phyloP scores from a whole-genome alignment of 495 filamentous ascomycete genomes.

The Opeltia flavorubescens region DNA sequence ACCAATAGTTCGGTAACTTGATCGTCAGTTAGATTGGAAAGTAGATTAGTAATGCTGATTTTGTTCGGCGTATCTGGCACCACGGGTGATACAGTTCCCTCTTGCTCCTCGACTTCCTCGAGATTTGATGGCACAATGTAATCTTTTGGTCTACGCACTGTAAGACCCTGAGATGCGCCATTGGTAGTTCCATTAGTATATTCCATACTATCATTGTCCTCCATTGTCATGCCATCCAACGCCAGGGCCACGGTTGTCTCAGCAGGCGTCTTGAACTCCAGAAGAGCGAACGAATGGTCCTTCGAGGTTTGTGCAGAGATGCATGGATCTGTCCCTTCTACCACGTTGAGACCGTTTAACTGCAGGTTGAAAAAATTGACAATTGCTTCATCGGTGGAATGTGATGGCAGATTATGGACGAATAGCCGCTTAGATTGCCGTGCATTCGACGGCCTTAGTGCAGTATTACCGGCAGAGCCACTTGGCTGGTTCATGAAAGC shows the following conservation, averaged over 20 bases:
- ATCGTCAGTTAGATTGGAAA: slow-evolving; percentile 73
- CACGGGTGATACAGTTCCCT: slow-evolving; percentile 60
- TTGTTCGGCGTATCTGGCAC: slow-evolving; percentile 92
- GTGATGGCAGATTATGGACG: slow-evolving; percentile 62
- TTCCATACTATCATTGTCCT: slow-evolving; percentile 44
- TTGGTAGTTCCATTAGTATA: slow-evolving; percentile 39
- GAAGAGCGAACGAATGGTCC: slow-evolving; percentile 62
- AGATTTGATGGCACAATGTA: slow-evolving; percentile 81
- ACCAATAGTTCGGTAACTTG: slow-evolving; percentile 80
- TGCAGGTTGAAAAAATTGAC: slow-evolving; percentile 89
- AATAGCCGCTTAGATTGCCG: slow-evolving; percentile 87
- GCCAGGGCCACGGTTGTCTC: slow-evolving; percentile 88
- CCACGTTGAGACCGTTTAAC: slow-evolving; percentile 84
- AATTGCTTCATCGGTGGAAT: slow-evolving; percentile 54
- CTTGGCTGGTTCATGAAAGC: slow-evolving; percentile 88
- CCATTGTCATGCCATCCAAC: slow-evolving; percentile 79
- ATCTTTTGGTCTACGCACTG: slow-evolving; percentile 85
- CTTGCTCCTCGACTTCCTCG: slow-evolving; percentile 65
- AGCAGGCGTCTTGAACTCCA: slow-evolving; percentile 77
- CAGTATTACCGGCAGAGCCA: slow-evolving; percentile 55
- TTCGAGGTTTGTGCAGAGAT: slow-evolving; percentile 70
- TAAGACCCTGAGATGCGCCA: slow-evolving; percentile 46
- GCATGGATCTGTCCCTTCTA: slow-evolving; percentile 73
- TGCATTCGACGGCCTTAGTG: slow-evolving; percentile 82
- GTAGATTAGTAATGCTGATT: slow-evolving; percentile 82